Evolutionary conservation across 805 yeast species (phyloP).

Genomic region (Kodamaea kaohsiungensis): DNA sequence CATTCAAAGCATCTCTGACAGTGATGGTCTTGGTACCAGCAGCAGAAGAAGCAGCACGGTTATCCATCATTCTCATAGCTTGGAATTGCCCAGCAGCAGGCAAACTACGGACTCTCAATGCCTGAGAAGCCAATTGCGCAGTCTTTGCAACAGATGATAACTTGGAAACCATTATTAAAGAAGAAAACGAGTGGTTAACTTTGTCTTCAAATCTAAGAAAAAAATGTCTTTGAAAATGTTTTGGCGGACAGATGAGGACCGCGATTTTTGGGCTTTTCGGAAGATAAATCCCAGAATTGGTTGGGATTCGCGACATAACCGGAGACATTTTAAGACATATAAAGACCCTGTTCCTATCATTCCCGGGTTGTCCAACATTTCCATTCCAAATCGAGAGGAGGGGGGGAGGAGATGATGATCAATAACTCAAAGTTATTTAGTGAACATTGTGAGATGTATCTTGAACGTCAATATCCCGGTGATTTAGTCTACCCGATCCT

Average conservation of each 20-base stretch:
- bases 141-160: slow-evolving; percentile 44
- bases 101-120: slow-evolving; percentile 28
- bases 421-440: no score
- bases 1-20: slow-evolving; percentile 95
- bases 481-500: neutral
- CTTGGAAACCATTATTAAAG: slow-evolving; percentile 24
- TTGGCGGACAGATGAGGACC: slow-evolving; percentile 34
- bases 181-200: slow-evolving; percentile 1
- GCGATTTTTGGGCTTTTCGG: slow-evolving; percentile 13
- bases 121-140: slow-evolving; percentile 41
- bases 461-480: neutral
- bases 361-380: no score
- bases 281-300: neutral
- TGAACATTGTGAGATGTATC: neutral
- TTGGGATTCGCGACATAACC: neutral
- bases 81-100: slow-evolving; percentile 35
- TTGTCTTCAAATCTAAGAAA: neutral
- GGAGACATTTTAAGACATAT: neutral
- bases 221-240: neutral
- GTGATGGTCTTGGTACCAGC: slow-evolving; percentile 67
- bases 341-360: no score
- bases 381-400: no score
- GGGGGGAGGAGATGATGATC: no score
- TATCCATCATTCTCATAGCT: slow-evolving; percentile 35
- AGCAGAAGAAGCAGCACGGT: slow-evolving; percentile 43